phyloP scores from a whole-genome alignment of 805 yeast species.

The Kodamaea lidongshanica region DNA sequence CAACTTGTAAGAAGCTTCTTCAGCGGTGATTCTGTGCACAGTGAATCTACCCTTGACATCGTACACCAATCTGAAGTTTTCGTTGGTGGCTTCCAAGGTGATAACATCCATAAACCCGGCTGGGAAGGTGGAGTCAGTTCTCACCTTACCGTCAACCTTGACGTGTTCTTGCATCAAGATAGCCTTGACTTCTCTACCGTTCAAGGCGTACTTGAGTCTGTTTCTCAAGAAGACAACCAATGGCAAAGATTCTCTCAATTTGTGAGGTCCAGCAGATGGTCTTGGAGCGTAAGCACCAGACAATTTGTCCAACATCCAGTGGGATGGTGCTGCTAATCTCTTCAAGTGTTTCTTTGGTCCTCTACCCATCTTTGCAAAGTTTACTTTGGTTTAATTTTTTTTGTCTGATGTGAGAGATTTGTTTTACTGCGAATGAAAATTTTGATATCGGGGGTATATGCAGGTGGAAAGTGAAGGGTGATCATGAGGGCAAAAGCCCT shows the following conservation, averaged over 20 bases:
- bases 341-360: constrained; percentile 49
- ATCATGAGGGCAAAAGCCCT: too few species aligned
- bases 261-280: constrained; percentile 31
- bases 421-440: too few species aligned
- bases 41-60: constrained; percentile 25
- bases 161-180: constrained; percentile 30
- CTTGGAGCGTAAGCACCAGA: constrained; percentile 32
- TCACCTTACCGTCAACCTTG: constrained; percentile 30
- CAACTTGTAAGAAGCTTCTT: constrained; percentile 23
- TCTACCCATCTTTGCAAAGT: constrained; percentile 55
- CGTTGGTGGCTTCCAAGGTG: constrained; percentile 28
- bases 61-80: constrained; percentile 25
- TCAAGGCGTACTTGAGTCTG: constrained; percentile 30
- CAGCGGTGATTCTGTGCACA: constrained; percentile 25
- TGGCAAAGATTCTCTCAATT: constrained; percentile 31
- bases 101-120: constrained; percentile 30
- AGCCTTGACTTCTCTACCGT: constrained; percentile 32
- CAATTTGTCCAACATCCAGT: constrained; percentile 35
- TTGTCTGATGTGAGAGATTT: too few species aligned
- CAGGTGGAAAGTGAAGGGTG: too few species aligned
- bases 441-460: too few species aligned
- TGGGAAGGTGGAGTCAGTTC: constrained; percentile 29
- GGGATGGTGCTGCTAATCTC: constrained; percentile 34
- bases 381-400: too few species aligned
- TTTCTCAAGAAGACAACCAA: constrained; percentile 29